Conservation (phyloP, 176 grass and related monocot genomes). For the Tillandsia fasciculata region DNA sequence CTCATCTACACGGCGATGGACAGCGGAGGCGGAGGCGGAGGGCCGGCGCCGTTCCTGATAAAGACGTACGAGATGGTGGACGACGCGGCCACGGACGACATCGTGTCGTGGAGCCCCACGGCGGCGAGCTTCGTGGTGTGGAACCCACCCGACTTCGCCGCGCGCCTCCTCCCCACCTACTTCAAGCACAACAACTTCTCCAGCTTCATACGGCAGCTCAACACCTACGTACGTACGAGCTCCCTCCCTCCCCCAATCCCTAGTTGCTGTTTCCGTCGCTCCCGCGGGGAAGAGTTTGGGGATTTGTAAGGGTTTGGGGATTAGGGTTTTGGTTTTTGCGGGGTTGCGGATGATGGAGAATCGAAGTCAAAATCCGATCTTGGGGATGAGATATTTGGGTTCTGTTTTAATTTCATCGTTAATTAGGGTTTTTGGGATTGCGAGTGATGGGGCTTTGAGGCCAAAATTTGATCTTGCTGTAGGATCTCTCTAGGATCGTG, state of each 20-base stretch:
- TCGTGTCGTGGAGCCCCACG: slow-evolving; percentile 70
- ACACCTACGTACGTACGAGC: slow-evolving; percentile 61
- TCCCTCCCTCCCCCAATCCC: not conserved
- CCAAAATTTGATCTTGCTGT: slow-evolving; percentile 5
- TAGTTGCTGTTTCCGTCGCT: not conserved
- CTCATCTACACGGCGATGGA: not conserved
- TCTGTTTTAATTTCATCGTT: too few relatives aligned
- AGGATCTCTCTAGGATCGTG: not conserved
- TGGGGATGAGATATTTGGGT: not conserved
- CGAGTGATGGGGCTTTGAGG: not conserved
- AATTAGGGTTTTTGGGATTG: not conserved
- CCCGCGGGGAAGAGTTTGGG: too few relatives aligned
- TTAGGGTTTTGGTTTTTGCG: not conserved
- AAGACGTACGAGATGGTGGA: slow-evolving; percentile 99
- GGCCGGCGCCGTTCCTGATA: slow-evolving; percentile 72
- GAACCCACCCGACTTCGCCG: slow-evolving; percentile 65
- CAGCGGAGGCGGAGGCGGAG: slow-evolving; percentile 23
- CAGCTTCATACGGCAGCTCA: slow-evolving; percentile 99
- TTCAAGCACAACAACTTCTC: slow-evolving; percentile 99
- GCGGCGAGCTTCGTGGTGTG: slow-evolving; percentile 82
- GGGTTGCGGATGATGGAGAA: not conserved
- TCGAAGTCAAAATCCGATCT: slow-evolving; percentile 12
- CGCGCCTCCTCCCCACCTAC: slow-evolving; percentile 52
- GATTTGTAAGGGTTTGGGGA: not conserved
- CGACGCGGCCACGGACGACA: slow-evolving; percentile 52